A percentile compares a stretch with the other conserved stretches of the same genome.
Conservation (phyloP, 352 stramenopile species). For the Globisporangium emineosum region DNA sequence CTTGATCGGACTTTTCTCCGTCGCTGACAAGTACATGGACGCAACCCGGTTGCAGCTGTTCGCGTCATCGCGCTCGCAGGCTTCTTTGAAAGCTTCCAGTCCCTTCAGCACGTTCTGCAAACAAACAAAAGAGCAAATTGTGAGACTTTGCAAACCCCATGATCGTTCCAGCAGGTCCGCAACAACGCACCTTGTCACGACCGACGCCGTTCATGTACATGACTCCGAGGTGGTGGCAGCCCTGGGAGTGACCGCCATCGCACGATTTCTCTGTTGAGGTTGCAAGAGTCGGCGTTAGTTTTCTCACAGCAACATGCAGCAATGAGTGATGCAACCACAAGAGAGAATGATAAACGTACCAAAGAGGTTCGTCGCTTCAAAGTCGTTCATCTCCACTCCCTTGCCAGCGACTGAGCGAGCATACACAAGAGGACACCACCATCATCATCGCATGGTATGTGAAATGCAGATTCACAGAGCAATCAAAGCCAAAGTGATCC, state of each 20-base stretch:
- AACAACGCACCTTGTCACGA: constrained; percentile 51
- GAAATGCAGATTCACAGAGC: not conserved
- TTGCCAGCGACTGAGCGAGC: constrained; percentile 67
- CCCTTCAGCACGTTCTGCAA: constrained; percentile 58
- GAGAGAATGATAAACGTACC: constrained; percentile 26
- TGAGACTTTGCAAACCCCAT: not conserved
- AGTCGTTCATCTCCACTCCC: constrained; percentile 65
- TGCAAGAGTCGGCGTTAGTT: not conserved
- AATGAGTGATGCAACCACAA: not conserved
- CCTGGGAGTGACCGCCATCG: constrained; percentile 61
- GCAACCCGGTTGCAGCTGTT: constrained; percentile 83
- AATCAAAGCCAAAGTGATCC: constrained; percentile 13
- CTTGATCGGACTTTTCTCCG: constrained; percentile 29
- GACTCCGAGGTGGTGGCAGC: constrained; percentile 83
- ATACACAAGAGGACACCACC: not conserved
- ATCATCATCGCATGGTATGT: not conserved
- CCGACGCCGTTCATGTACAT: constrained; percentile 76
- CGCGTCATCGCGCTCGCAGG: constrained; percentile 71
- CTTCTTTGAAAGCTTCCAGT: constrained; percentile 68
- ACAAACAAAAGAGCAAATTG: not conserved
- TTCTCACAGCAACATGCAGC: not conserved
- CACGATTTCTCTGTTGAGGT: constrained; percentile 68
- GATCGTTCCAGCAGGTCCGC: not conserved
- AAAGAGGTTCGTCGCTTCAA: constrained; percentile 66
- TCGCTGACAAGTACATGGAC: constrained; percentile 61